Evolutionary conservation across 2,329 filamentous ascomycete genomes (phyloP), one percentile per base, ranked within the genome.

Genomic region (Didymosphaeria variabile): DNA sequence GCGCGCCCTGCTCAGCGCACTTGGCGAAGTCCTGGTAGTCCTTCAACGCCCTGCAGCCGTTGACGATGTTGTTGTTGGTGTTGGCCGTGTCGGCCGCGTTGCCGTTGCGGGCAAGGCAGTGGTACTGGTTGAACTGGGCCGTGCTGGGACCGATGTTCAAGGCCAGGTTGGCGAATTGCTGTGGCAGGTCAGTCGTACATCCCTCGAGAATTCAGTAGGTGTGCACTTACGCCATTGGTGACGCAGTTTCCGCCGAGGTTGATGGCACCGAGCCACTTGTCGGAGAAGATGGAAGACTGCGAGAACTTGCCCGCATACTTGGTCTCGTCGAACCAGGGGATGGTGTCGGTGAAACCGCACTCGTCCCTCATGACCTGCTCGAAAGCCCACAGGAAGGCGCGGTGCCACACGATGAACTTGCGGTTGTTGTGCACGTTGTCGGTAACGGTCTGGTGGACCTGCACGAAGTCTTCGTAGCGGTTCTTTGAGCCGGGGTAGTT

Each of bases 321-420:
- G 32, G 71, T 70, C 71, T 78, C 63, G 71, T 78, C 74, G 64
- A 73, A 78, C 74, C 75, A 78, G 13, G 80, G 80, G 47, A 80
- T 65, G 38, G 69, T 62, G 49, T 74, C 76, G 29, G 64, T 72
- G 67, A 79, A 82, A 52, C 79, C 79, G 63, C 81, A 83, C 61
- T 82, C 80, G 21, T 71, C 62, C 55, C 73, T 79, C 13, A 83
- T 70, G 9, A 79, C 70, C 29, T 78, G 67, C 68, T 83, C 81
- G 61, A 80, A 82, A 4, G 71, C 68, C 72, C 81, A 78, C 40
- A 75, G 67, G 67, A 72, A 79, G 69, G 80, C 80, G 40, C 81
- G 73, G 71, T 82, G 80, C 80, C 80, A 82, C 31, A 80, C 67
- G 26, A 81, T 67, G 72, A 81, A 81, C 59, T 77, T 77, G 55